Evolutionary conservation across 1,284 basidiomycete genomes (phyloP), one percentile per base, ranked within the genome.

Genomic region (Amylostereum areolatum): DNA sequence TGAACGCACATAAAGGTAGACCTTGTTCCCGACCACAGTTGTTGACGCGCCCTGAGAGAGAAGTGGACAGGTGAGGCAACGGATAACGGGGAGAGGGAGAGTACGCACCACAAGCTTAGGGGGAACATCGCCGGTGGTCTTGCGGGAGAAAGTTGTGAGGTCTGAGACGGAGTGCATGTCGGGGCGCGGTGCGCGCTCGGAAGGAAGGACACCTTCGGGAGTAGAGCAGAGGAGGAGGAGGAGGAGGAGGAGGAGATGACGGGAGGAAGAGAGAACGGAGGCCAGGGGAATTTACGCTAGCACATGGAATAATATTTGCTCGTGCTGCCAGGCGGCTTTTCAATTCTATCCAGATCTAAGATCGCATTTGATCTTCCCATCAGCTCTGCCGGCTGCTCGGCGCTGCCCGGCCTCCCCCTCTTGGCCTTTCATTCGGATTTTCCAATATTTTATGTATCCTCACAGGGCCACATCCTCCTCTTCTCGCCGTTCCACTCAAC

Each of bases 101-200:
- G 47, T 50, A 40, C 89, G 57, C 69, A 92, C 91, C 50, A 94
- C 91, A 46, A 95, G 83, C 60, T 90, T 90, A 42, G 88, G 82
- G 10, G 92, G 92, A 28, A 93, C 85, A 77, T 92, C 85, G 46
- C 92, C 92, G 5, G 80, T 81, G 0, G 92, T 90, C 64, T 82
- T 82, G 59, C 89, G 78, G 61, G 83, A 86, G 66, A 84, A 92
- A 8, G 91, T 91, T 5, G 91, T 92, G 58, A 95, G 77, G 70
- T 94, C 89, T 59, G 87, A 89, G 59, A 92, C 89, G 45, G 89
- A 89, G 62, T 90, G 86, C 69, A 90, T 81, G 46, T 24, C 46
- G 34, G 45, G 33, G 29, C 1, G 47, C 50, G 31, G 45, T 50
- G 27, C 37, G 29, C 37, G 35, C 51, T 43, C 34, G 42, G 49